These are phyloP conservation scores for Vitis rotundifolia DNA, from an alignment of 164 flowering plant genomes.

Conservation along the genomic window DNA sequence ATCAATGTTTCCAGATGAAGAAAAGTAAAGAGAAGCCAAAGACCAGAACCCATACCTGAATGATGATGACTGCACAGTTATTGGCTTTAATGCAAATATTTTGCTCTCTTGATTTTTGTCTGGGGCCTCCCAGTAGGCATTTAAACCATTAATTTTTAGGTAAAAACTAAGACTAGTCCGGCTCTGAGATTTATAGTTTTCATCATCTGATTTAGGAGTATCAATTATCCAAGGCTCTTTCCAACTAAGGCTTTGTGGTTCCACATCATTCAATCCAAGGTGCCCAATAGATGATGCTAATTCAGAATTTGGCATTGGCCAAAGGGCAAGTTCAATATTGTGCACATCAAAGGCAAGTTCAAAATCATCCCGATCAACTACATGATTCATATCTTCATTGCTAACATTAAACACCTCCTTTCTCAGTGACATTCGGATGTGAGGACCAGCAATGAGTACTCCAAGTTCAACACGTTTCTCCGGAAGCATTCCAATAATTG, in stretches of 20 bases:
- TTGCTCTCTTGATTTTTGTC: slow-evolving; percentile 31
- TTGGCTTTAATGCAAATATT: slow-evolving; percentile 44
- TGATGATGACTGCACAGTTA: slow-evolving; percentile 35
- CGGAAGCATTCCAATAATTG: slow-evolving; percentile 48
- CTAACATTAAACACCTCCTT: slow-evolving; percentile 28
- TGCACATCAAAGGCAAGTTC: slow-evolving; percentile 44
- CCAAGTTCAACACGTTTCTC: slow-evolving; percentile 64
- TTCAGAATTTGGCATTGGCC: slow-evolving; percentile 53
- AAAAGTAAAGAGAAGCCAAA: slow-evolving; percentile 1
- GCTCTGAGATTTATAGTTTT: slow-evolving; percentile 38
- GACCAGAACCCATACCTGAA: slow-evolving; percentile 47
- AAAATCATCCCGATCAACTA: slow-evolving; percentile 22
- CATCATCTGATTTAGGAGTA: slow-evolving; percentile 28
- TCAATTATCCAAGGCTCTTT: slow-evolving; percentile 36
- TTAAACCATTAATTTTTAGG: slow-evolving; percentile 54
- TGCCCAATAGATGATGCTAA: slow-evolving; percentile 20
- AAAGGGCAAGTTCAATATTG: slow-evolving; percentile 55
- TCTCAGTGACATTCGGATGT: slow-evolving; percentile 41
- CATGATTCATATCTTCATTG: slow-evolving; percentile 13
- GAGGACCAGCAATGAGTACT: slow-evolving; percentile 60
- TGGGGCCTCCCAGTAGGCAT: slow-evolving; percentile 39
- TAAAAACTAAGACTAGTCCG: slow-evolving; percentile 36
- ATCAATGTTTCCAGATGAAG: background rate
- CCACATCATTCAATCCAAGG: slow-evolving; percentile 21
- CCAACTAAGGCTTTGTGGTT: slow-evolving; percentile 22